Evolutionary conservation across 768 basidiomycete species (phyloP), one percentile per base, ranked within the genome.

Genomic region (Leccinum imitatum): DNA sequence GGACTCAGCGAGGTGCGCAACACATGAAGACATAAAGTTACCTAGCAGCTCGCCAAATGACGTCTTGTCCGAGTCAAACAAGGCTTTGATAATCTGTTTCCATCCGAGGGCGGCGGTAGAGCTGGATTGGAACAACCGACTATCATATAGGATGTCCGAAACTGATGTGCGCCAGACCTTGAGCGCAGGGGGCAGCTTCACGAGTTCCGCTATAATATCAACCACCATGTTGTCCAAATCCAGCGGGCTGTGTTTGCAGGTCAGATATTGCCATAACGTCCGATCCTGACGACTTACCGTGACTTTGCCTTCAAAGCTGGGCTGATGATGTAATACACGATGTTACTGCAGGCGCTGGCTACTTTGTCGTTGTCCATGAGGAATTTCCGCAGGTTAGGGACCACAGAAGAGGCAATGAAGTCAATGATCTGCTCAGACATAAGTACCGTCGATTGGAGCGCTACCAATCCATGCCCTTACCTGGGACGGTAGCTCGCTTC

Each of bases 91-190:
- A 50, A 98, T 83, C 0, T 86, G 81, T 68, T 82, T 83, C 94
- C 96, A 99, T 58, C 79, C 79, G 19, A 71, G 68, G 7, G 85
- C 84, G 19, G 80, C 80, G 7, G 77, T 75, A 7, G 86, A 77
- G 56, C 78, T 79, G 53, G 84, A 87, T 67, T 87, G 91, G 79
- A 99, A 99, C 64, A 98, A 82, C 50, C 93, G 83, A 64, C 82
- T 85, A 71, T 99, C 97, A 66, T 85, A 87, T 60, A 98, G 79
- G 1, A 91, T 82, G 46, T 99, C 97, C 1, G 80, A 73, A 13
- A 98, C 86, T 10, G 87, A 86, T 0, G 83, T 77, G 54, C 87
- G 82, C 97, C 97, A 99, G 7, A 90, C 83, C 69, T 93, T 97
- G 60, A 89, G 73, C 3, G 91, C 84, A 5, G 84, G 79, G 8